These are phyloP conservation scores for Lantana camara DNA, from an alignment of 257 asterid genomes.

Conservation along the genomic window DNA sequence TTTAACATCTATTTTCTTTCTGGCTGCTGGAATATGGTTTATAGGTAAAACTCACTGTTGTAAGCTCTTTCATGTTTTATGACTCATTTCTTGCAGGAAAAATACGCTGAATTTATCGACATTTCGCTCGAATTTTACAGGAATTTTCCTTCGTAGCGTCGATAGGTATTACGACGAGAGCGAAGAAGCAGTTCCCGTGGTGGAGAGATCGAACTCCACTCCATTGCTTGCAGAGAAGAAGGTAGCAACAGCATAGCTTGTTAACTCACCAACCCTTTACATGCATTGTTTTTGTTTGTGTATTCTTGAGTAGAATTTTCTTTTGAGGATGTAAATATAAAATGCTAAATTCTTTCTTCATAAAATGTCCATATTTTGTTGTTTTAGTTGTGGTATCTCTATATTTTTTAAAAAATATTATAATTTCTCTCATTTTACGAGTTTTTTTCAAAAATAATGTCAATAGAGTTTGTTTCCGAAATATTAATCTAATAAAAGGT, in stretches of 20 bases:
- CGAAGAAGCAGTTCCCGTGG: conserved; percentile 35
- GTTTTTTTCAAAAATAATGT: too few species aligned
- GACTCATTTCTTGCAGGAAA: too few species aligned
- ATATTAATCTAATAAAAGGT: too few species aligned
- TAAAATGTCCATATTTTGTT: conserved; percentile 10
- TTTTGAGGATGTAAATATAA: conserved; percentile 27
- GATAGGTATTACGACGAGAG: conserved; percentile 74
- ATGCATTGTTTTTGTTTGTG: conserved; percentile 23
- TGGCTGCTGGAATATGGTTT: conserved; percentile 82
- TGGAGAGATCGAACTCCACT: conserved; percentile 46
- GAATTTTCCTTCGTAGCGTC: conserved; percentile 67
- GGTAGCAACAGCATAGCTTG: conserved; percentile 30
- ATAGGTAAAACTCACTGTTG: too few species aligned
- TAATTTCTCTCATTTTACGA: too few species aligned
- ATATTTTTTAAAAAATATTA: too few species aligned
- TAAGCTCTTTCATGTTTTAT: background rate
- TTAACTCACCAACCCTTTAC: conserved; percentile 15
- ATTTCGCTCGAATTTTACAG: conserved; percentile 36
- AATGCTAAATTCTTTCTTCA: background rate
- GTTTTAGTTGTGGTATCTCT: too few species aligned
- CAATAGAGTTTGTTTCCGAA: too few species aligned
- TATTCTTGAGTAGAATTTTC: conserved; percentile 17
- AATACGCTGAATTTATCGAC: background rate
- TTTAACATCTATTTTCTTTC: conserved; percentile 72
- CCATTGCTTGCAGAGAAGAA: conserved; percentile 71